phyloP scores from a whole-genome alignment of 2,329 filamentous ascomycete species.

The Diplocarpon rosae region DNA sequence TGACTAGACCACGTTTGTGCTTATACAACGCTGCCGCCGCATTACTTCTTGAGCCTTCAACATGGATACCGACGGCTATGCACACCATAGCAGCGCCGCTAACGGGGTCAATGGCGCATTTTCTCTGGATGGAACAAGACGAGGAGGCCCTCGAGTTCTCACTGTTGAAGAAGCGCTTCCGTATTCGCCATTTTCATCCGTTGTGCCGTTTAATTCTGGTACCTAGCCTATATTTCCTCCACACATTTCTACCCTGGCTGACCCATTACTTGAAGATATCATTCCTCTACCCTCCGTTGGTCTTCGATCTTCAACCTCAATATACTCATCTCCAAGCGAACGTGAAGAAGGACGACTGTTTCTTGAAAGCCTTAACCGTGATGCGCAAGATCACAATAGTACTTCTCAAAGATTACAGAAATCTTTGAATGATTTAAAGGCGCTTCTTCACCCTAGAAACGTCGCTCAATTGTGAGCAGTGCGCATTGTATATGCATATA shows the following conservation, averaged over 20 bases:
- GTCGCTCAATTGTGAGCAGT: slow-evolving; percentile 44
- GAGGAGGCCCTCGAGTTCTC: slow-evolving; percentile 34
- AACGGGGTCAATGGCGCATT: slow-evolving; percentile 16
- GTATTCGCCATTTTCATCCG: slow-evolving; percentile 73
- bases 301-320: slow-evolving; percentile 38
- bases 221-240: not conserved
- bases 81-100: slow-evolving; percentile 12
- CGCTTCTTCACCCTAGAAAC: slow-evolving; percentile 60
- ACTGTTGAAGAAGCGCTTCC: slow-evolving; percentile 66
- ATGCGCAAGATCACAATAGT: slow-evolving; percentile 47
- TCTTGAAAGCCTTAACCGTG: slow-evolving; percentile 59
- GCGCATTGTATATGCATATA: not conserved
- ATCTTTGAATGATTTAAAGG: slow-evolving; percentile 62
- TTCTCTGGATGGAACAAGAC: slow-evolving; percentile 7
- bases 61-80: slow-evolving; percentile 23
- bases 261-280: slow-evolving; percentile 38
- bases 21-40: not conserved
- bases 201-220: slow-evolving; percentile 71
- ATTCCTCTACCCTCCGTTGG: slow-evolving; percentile 54
- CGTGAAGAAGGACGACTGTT: slow-evolving; percentile 38
- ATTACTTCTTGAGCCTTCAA: slow-evolving; percentile 6
- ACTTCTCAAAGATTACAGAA: slow-evolving; percentile 58
- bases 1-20: not conserved
- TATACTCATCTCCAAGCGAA: slow-evolving; percentile 42
- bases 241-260: slow-evolving; percentile 7